Base-by-base conservation (phyloP, 129 eudicot species). In the Logfia minima region DNA sequence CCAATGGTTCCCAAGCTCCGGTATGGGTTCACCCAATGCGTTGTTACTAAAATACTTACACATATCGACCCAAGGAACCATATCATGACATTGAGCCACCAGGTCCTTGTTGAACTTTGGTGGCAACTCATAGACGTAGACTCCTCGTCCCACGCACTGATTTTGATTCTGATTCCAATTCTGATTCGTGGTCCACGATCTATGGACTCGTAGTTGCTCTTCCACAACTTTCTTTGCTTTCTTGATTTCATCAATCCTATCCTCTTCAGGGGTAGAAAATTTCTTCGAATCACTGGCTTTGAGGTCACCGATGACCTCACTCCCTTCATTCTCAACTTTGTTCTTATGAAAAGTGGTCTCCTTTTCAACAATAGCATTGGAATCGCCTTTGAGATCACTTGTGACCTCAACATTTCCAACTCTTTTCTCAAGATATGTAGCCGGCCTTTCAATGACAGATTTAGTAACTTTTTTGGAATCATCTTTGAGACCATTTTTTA, bases 61-160 rank as follows among this genome's bases (percentile, higher is more conserved):
- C 70, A 86, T 78, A 77, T 86, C 81, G 9, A 67, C 61, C 96
- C 96, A 88, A 0, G 91, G 88, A 60, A 78, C 80, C 94, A 92
- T 88, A 43, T 88, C 85, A 72, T 70, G 67, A 78, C 98, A 92
- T 17, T 88, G 81, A 71, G 79, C 82, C 55, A 81, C 45, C 85
- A 92, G 81, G 48, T 90, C 98, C 66, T 88, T 85, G 85, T 90
- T 92, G 80, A 92, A 92, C 87, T 88, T 90, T 3, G 92, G 62
- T 74, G 98, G 96, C 80, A 90, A 72, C 35, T 92, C 92, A 56
- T 88, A 92, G 64, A 92, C 94, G 60, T 83, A 92, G 26, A 90
- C 77, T 59, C 93, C 92, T 41, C 83, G 75, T 17, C 88, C 92
- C 0, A 86, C 81, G 4, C 98, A 92, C 7, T 79, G 83, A 60